Percentiles rank a stretch among this genome's conserved stretches.
Conservation (phyloP, 352 stramenopile species). For the Pythium aphanidermatum region DNA sequence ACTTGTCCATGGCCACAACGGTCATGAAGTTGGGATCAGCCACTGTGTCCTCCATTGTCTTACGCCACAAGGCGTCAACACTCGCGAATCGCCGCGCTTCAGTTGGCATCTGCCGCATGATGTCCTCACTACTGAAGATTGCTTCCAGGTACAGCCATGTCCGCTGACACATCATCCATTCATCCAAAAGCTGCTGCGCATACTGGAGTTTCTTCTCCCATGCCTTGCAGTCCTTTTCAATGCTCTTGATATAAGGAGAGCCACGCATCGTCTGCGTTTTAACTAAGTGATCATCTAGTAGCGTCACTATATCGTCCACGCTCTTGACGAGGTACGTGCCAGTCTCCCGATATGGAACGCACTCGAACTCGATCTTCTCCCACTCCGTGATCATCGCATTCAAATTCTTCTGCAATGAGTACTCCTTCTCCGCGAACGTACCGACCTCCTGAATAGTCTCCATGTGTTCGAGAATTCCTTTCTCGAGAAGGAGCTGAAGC, state of each 20-base stretch:
- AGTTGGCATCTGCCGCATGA: constrained; percentile 94
- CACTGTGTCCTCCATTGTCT: constrained; percentile 90
- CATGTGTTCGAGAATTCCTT: constrained; percentile 81
- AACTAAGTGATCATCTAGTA: constrained; percentile 93
- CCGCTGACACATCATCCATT: constrained; percentile 92
- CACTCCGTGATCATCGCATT: constrained; percentile 94
- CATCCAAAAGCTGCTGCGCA: constrained; percentile 89
- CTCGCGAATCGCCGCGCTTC: constrained; percentile 86
- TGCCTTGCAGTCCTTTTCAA: constrained; percentile 88
- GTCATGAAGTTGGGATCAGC: constrained; percentile 88
- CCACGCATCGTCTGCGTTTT: constrained; percentile 95
- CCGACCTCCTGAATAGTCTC: constrained; percentile 88
- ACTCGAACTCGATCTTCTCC: constrained; percentile 91
- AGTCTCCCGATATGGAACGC: constrained; percentile 89
- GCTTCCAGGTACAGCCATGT: constrained; percentile 96
- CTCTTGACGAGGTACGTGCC: constrained; percentile 87
- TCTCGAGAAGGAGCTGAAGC: constrained; percentile 71
- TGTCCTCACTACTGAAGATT: constrained; percentile 94
- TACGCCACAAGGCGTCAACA: constrained; percentile 87
- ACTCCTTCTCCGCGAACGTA: constrained; percentile 94
- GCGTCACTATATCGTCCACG: constrained; percentile 87
- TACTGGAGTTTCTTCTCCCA: constrained; percentile 90
- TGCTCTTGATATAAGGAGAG: constrained; percentile 92
- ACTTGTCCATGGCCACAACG: constrained; percentile 84
- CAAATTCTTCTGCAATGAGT: constrained; percentile 90